Evolutionary conservation across 495 filamentous ascomycete species (phyloP).

Genomic region (Astrothelium macrocarpum): DNA sequence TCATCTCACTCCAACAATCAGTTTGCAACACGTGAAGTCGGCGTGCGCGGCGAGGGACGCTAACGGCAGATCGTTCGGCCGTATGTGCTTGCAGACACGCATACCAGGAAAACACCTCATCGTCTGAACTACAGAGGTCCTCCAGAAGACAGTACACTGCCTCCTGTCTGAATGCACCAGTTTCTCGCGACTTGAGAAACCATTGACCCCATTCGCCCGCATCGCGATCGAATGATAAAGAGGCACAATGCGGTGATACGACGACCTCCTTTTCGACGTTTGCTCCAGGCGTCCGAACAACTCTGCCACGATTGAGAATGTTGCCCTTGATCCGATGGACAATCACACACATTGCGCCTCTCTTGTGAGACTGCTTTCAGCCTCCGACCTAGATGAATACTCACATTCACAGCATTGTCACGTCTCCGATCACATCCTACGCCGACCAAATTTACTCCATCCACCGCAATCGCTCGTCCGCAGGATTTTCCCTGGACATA

Average conservation of each 20-base stretch:
- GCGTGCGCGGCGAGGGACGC: too few relatives aligned
- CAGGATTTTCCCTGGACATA: conserved; percentile 84
- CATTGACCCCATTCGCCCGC: too few relatives aligned
- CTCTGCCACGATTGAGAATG: neutral
- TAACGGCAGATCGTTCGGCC: too few relatives aligned
- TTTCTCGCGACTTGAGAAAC: too few relatives aligned
- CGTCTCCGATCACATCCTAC: conserved; percentile 80
- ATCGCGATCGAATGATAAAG: too few relatives aligned
- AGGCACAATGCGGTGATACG: neutral
- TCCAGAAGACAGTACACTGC: too few relatives aligned
- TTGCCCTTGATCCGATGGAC: conserved; percentile 15
- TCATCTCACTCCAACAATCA: too few relatives aligned
- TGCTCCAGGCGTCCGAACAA: neutral
- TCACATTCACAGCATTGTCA: conserved; percentile 43
- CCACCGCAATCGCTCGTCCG: conserved; percentile 66
- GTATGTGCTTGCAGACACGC: too few relatives aligned
- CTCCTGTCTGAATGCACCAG: too few relatives aligned
- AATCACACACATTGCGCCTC: conserved; percentile 30
- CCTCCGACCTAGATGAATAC: neutral
- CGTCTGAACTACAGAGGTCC: too few relatives aligned
- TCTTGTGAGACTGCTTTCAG: conserved; percentile 26
- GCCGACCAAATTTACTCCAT: conserved; percentile 88
- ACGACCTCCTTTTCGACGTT: neutral
- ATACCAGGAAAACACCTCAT: too few relatives aligned
- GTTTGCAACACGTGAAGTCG: too few relatives aligned